Evolutionary conservation across 2,329 filamentous ascomycete species (phyloP).

Genomic region (Fusarium chuoi): DNA sequence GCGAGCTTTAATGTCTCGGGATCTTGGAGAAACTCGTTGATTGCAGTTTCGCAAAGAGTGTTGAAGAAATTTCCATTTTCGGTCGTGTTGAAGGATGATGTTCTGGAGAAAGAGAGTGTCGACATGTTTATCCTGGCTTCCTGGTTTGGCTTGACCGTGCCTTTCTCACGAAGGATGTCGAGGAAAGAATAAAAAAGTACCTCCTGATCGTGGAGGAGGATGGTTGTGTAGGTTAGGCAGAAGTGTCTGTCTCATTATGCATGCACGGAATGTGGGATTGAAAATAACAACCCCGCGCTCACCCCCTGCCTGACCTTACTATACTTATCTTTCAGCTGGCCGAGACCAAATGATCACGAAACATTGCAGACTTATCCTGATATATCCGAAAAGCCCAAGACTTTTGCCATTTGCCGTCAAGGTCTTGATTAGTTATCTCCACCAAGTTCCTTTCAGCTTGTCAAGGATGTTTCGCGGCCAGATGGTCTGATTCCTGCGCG

Average conservation of each 20-base stretch:
- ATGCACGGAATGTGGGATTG: not conserved
- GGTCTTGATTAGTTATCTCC: not conserved
- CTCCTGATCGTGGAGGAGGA: fast-evolving
- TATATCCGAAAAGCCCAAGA: not conserved
- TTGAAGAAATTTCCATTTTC: not conserved
- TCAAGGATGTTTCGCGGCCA: not conserved
- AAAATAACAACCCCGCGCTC: not conserved
- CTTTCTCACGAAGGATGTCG: too few species aligned
- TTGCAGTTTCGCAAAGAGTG: not conserved
- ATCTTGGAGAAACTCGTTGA: not conserved
- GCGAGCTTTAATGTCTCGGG: not conserved
- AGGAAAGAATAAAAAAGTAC: not conserved
- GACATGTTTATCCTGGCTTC: not conserved
- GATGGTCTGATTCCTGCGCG: not conserved
- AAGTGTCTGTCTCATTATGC: not conserved
- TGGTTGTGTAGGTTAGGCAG: not conserved
- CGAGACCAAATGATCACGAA: not conserved
- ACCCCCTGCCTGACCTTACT: not conserved
- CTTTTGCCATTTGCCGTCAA: not conserved
- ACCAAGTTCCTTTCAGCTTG: not conserved
- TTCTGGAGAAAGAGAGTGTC: not conserved
- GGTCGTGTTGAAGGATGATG: not conserved
- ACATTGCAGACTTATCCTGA: not conserved
- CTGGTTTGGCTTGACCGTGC: not conserved
- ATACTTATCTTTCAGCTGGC: not conserved